These are phyloP conservation scores for Cantharellus cinnabarinus DNA, from an alignment of 768 basidiomycete species.

Conservation along the genomic window DNA sequence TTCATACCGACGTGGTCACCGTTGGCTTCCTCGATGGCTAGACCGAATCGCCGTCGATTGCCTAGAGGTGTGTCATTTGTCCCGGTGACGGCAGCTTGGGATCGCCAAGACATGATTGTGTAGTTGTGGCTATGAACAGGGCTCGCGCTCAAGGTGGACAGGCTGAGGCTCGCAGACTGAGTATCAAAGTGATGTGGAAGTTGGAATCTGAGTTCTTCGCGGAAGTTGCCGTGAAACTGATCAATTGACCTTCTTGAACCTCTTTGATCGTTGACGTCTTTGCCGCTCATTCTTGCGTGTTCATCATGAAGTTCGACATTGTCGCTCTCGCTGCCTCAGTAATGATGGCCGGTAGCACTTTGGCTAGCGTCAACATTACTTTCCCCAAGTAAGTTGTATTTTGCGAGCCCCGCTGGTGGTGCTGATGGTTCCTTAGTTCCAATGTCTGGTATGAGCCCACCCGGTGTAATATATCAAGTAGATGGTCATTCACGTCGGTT, in stretches of 20 bases:
- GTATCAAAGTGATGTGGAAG: no score
- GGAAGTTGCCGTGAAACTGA: no score
- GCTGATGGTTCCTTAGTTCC: no score
- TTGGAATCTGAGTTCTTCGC: no score
- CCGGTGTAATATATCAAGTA: no score
- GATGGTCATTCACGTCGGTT: no score
- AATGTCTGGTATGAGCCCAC: no score
- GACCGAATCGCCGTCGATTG: conserved; percentile 77
- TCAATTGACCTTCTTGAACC: not conserved
- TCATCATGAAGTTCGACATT: not conserved
- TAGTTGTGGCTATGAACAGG: not conserved
- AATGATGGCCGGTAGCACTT: no score
- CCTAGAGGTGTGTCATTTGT: conserved; percentile 86
- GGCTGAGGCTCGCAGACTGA: no score
- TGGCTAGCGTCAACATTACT: not conserved
- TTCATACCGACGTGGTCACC: conserved; percentile 37
- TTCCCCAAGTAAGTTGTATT: not conserved
- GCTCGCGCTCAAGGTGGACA: no score
- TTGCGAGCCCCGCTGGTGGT: no score
- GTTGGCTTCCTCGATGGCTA: conserved; percentile 57
- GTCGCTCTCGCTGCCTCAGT: not conserved
- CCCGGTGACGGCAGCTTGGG: conserved; percentile 72
- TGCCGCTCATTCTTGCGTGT: not conserved
- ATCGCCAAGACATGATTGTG: conserved; percentile 13
- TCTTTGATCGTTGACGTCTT: not conserved